A percentile compares a stretch with the other conserved stretches of the same genome.
phyloP scores from a whole-genome alignment of 2,329 filamentous ascomycete species.

The Pyricularia sp. region DNA sequence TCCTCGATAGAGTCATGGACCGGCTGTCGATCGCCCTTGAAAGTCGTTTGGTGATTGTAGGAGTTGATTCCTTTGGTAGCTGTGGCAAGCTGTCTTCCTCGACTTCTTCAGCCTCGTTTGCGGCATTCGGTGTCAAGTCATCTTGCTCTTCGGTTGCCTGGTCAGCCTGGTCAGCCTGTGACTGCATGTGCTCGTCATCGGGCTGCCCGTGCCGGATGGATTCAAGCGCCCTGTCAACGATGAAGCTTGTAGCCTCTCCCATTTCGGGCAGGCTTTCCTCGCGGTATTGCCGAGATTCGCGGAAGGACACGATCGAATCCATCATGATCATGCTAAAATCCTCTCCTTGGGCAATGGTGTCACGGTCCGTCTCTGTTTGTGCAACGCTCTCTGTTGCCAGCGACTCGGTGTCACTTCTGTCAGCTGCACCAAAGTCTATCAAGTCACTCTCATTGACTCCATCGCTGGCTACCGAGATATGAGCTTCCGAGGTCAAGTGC shows the following conservation, averaged over 20 bases:
- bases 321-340: slow-evolving; percentile 18
- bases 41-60: not conserved
- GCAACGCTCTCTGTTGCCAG: slow-evolving; percentile 6
- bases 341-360: slow-evolving; percentile 19
- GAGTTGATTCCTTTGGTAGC: not conserved
- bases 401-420: slow-evolving; percentile 17
- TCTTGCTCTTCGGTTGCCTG: not conserved
- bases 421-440: slow-evolving; percentile 6
- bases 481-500: not conserved
- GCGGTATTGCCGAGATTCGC: slow-evolving; percentile 27
- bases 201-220: slow-evolving; percentile 30
- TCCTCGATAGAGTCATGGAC: not conserved
- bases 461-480: not conserved
- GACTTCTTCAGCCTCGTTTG: not conserved
- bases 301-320: slow-evolving; percentile 34
- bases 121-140: not conserved
- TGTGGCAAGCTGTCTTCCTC: not conserved
- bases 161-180: not conserved
- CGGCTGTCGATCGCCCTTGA: not conserved
- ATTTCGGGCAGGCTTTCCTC: slow-evolving; percentile 31
- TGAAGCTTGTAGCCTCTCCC: slow-evolving; percentile 46
- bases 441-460: slow-evolving; percentile 1
- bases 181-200: not conserved
- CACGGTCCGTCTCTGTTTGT: slow-evolving; percentile 15
- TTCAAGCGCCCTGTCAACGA: slow-evolving; percentile 46